Conservation (phyloP, 768 basidiomycete species). For the Tylopilus sp. region DNA sequence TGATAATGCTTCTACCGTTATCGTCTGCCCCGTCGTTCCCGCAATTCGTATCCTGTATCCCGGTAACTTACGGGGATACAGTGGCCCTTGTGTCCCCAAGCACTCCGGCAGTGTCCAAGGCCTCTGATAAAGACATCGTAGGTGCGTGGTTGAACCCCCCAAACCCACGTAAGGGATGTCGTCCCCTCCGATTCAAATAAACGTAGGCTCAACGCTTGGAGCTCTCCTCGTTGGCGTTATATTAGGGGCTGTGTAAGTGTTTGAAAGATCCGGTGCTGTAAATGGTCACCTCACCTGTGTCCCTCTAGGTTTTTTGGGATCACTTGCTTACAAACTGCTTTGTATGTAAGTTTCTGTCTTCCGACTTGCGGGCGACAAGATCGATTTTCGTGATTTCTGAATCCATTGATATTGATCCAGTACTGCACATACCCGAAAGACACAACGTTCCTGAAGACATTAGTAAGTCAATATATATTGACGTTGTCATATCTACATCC, state of each 20-base stretch:
- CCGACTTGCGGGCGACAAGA: no score
- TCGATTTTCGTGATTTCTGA: neutral
- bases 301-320: slow-evolving; percentile 1
- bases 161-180: neutral
- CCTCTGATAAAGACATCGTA: neutral
- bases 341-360: neutral
- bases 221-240: slow-evolving; percentile 2
- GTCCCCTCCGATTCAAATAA: neutral
- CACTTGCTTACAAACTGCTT: neutral
- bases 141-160: neutral
- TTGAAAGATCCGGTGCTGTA: neutral
- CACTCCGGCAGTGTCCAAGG: neutral
- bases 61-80: neutral
- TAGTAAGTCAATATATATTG: neutral
- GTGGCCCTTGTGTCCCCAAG: neutral
- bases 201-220: neutral
- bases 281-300: neutral
- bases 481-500: neutral
- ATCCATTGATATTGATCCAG: neutral
- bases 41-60: neutral
- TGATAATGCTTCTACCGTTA: neutral
- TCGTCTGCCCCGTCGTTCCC: neutral
- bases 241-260: neutral
- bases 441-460: neutral
- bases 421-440: neutral